Evolutionary conservation across 441 rosid species (phyloP).

Genomic region (Erysimum pusillum): DNA sequence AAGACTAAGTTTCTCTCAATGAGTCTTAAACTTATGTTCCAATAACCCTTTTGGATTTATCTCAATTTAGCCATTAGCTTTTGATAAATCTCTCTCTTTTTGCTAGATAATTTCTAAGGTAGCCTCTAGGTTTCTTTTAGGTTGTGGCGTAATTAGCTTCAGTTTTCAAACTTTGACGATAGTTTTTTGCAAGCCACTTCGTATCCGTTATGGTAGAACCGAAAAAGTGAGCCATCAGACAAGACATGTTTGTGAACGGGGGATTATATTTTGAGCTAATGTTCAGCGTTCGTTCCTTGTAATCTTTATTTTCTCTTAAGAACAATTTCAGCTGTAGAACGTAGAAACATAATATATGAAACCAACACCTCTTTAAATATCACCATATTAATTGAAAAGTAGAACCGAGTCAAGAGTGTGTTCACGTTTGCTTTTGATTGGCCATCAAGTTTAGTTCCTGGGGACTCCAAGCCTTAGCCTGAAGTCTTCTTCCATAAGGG

Average conservation of each 20-base stretch:
- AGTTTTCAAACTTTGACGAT: background rate
- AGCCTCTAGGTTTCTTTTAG: background rate
- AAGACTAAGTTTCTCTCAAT: background rate
- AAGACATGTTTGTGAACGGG: background rate
- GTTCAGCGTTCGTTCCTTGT: background rate
- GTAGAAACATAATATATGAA: conserved; percentile 30
- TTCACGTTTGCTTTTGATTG: conserved; percentile 13
- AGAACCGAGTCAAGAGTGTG: background rate
- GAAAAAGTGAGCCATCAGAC: too few relatives aligned
- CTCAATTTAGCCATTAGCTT: background rate
- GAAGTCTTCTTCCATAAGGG: conserved; percentile 79
- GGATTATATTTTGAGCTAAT: background rate
- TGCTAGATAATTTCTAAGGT: background rate
- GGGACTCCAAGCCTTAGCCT: conserved; percentile 65
- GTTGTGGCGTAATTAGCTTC: background rate
- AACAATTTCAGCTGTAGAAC: conserved; percentile 7
- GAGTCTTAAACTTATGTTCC: background rate
- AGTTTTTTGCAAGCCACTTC: background rate
- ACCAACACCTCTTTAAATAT: background rate
- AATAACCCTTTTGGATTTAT: background rate
- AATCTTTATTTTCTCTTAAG: conserved; percentile 30
- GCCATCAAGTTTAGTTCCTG: conserved; percentile 46
- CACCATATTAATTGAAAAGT: background rate
- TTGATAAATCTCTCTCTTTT: background rate
- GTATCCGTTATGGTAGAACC: background rate